Conservation (phyloP, 2,329 filamentous ascomycete genomes). For the Atkinsonella hypoxylon region DNA sequence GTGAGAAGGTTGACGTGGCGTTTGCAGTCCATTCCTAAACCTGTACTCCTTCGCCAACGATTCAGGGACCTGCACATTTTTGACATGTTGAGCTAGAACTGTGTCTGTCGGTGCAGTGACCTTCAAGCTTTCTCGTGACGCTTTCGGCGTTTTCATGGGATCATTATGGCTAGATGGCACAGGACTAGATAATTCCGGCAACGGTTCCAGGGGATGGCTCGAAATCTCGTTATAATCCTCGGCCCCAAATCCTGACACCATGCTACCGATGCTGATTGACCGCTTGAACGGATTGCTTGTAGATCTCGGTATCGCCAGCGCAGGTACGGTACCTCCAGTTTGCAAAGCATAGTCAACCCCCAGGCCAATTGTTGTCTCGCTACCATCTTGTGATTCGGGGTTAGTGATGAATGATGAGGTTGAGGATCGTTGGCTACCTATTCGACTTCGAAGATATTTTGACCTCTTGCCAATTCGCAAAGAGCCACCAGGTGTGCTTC, state of each 20-base stretch:
- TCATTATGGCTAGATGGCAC: constrained; percentile 27
- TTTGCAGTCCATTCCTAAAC: constrained; percentile 55
- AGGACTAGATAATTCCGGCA: constrained; percentile 36
- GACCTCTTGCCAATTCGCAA: constrained; percentile 35
- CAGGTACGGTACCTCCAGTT: constrained; percentile 62
- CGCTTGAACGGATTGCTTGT: constrained; percentile 51
- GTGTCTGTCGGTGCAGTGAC: constrained; percentile 66
- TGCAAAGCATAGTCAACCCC: constrained; percentile 72
- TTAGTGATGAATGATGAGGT: constrained; percentile 47
- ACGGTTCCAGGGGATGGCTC: constrained; percentile 34
- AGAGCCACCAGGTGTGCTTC: constrained; percentile 33
- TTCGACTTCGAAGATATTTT: constrained; percentile 45
- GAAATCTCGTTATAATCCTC: constrained; percentile 41
- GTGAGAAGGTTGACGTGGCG: constrained; percentile 40
- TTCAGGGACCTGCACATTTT: constrained; percentile 82
- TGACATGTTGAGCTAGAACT: constrained; percentile 75
- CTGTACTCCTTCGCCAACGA: constrained; percentile 79
- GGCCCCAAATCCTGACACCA: constrained; percentile 55
- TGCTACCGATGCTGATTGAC: constrained; percentile 78
- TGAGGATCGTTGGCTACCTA: constrained; percentile 47
- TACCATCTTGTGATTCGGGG: constrained; percentile 46
- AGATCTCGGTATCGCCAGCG: constrained; percentile 35
- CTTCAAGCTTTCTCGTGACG: constrained; percentile 37
- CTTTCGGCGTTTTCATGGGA: constrained; percentile 58
- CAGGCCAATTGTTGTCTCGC: constrained; percentile 56